Evolutionary conservation across 352 stramenopile genomes (phyloP), one percentile per base, ranked within the genome.

Genomic region (Globisporangium okanoganense): DNA sequence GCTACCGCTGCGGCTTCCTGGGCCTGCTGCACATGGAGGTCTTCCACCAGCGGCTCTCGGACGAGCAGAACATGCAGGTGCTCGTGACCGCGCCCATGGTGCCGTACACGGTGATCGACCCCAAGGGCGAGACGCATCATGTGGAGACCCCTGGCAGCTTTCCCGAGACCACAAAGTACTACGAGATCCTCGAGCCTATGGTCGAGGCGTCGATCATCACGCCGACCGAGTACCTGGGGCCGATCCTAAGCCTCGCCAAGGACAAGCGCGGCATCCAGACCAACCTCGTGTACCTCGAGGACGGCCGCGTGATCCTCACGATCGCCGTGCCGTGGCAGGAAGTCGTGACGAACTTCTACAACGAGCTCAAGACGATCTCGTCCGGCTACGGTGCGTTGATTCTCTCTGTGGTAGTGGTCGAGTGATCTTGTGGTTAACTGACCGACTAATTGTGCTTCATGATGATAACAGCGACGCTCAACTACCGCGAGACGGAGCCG

Each of bases 301-400:
- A 98, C 65, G 85, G 85, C 16, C 94, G 83, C 8, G 92, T 98
- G 66, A 75, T 99, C 50, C 88, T 99, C 38, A 95, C 90, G 22
- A 97, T 98, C 52, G 66, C 86, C 49, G 87, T 99, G 40, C 97
- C 98, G 35, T 99, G 96, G 97, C 94, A 98, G 53, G 97, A 99
- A 79, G 96, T 99, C 13, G 98, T 99, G 52, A 99, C 87, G 25
- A 98, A 99, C 73, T 99, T 99, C 58, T 99, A 99, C 76, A 98
- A 99, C 72, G 86, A 97, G 56, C 75, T 99, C 47, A 99, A 99
- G 79, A 98, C 87, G 31, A 83, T 97, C 6, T 97, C 95, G 8
- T 94, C 88, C 2, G 97, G 97, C 27, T 99, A 98, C 66, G 97
- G 97, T 73, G 85, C 65, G 67, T 61, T n/a, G n/a, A n/a, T 43